Evolutionary conservation across 495 filamentous ascomycete genomes (phyloP).

Genomic region (Cercophora scortea): DNA sequence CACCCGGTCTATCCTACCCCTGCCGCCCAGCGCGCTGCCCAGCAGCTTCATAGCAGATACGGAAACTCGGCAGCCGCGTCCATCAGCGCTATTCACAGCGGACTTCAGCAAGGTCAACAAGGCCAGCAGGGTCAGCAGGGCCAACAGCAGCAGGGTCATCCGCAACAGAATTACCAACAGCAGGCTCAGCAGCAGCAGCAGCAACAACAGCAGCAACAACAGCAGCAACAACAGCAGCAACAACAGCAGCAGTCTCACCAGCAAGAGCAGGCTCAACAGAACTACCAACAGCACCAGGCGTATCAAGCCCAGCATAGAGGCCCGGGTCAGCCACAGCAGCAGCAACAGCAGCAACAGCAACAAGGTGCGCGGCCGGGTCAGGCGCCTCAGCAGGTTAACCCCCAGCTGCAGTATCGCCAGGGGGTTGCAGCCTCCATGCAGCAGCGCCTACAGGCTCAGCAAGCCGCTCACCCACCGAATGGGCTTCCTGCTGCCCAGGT

Average conservation of each 20-base stretch:
- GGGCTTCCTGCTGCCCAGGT: conserved; percentile 33
- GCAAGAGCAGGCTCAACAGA: conserved; percentile 25
- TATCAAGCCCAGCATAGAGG: conserved; percentile 2
- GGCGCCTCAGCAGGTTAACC: conserved; percentile 21
- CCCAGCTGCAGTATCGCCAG: conserved; percentile 29
- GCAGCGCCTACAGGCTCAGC: conserved; percentile 34
- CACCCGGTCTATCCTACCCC: conserved; percentile 17
- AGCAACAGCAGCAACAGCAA: conserved; percentile 20
- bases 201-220: conserved; percentile 11
- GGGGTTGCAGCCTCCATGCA: conserved; percentile 12
- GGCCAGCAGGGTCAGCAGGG: conserved; percentile 17
- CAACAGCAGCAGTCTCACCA: conserved; percentile 19
- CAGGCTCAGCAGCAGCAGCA: conserved; percentile 24
- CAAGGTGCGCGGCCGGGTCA: conserved; percentile 1
- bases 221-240: conserved; percentile 10
- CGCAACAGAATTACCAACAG: conserved; percentile 30
- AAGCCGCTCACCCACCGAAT: conserved; percentile 28
- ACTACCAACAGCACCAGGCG: conserved; percentile 25
- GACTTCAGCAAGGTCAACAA: background rate
- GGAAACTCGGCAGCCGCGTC: conserved; percentile 62
- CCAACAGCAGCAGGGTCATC: conserved; percentile 25
- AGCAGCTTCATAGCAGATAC: conserved; percentile 60
- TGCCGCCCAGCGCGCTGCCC: conserved; percentile 58
- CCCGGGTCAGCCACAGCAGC: conserved; percentile 34
- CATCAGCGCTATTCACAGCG: conserved; percentile 45